A percentile compares a stretch with the other conserved stretches of the same genome.
phyloP scores from a whole-genome alignment of 1,284 basidiomycete species.

The Sporisorium exsertum region DNA sequence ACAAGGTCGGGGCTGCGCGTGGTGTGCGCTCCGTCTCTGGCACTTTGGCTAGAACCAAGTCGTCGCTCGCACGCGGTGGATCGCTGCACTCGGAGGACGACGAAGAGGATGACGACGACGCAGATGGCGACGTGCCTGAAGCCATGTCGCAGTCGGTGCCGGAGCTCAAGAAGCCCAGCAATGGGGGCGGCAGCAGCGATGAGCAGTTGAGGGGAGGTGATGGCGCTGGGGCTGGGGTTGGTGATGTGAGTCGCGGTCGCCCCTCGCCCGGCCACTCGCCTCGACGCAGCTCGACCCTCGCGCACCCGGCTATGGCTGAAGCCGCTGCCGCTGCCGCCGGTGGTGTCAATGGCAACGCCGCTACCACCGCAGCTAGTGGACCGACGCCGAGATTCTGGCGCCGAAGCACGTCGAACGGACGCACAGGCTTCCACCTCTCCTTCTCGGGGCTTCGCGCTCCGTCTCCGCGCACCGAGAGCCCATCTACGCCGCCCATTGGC shows the following conservation, averaged over 20 bases:
- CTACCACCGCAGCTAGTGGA: neutral
- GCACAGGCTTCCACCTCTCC: slow-evolving; percentile 43
- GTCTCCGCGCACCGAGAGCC: slow-evolving; percentile 22
- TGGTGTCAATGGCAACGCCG: neutral
- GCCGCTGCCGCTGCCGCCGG: slow-evolving; percentile 4
- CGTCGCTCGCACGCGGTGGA: slow-evolving; percentile 25
- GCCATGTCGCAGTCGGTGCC: slow-evolving; percentile 63
- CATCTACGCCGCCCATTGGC: slow-evolving; percentile 6
- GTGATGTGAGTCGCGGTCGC: slow-evolving; percentile 9
- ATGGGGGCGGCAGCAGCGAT: slow-evolving; percentile 2
- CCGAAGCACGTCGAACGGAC: slow-evolving; percentile 34
- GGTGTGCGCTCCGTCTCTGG: slow-evolving; percentile 33
- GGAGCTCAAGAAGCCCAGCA: slow-evolving; percentile 45
- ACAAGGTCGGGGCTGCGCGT: slow-evolving; percentile 14
- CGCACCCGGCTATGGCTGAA: slow-evolving; percentile 28
- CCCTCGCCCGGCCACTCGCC: slow-evolving; percentile 24
- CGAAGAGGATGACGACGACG: slow-evolving; percentile 21
- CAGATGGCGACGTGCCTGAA: slow-evolving; percentile 23
- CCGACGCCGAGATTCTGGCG: slow-evolving; percentile 43
- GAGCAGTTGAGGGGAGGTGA: slow-evolving; percentile 7
- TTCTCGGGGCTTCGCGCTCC: slow-evolving; percentile 38
- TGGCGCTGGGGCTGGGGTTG: neutral
- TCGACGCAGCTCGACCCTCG: slow-evolving; percentile 32
- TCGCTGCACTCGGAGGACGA: slow-evolving; percentile 31
- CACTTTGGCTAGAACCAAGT: slow-evolving; percentile 16